Evolutionary conservation across 768 basidiomycete genomes (phyloP), one percentile per base, ranked within the genome.

Genomic region (Agrocybe praecox): DNA sequence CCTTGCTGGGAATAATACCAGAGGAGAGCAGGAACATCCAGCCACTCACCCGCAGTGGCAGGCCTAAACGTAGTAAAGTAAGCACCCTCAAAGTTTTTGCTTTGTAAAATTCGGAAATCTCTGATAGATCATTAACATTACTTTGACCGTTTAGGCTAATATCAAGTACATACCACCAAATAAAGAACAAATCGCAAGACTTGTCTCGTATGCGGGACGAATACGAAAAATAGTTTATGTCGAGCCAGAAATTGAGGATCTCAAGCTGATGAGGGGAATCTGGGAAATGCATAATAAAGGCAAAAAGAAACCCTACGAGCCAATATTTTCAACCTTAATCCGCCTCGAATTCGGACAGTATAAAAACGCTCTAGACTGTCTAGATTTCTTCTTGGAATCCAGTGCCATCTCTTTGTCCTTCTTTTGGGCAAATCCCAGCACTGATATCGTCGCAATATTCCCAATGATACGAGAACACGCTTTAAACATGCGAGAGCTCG

Each of bases 1-100:
- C 46, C 17, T 33, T 64, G 17, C 44, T 64, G 46, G 62, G 57
- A 46, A 62, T 53, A 14, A 32, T 64, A 34, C 59, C 62, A 2
- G n/a, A 26, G 19, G 19, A 36, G 12, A 32, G 44, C 19, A 53
- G 55, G 52, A 18, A n/a, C 1, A 56, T 57, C 7, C 8, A 40
- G 17, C 46, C 57, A 26, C 40, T 15, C 47, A 42, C 6, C 57
- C 49, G 19, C 17, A 51, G n/a, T n/a, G n/a, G n/a, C n/a, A n/a
- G n/a, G n/a, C n/a, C n/a, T n/a, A n/a, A n/a, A n/a, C n/a, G n/a
- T n/a, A n/a, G n/a, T n/a, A n/a, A n/a, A n/a, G 15, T 40, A 50
- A 49, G 36, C n/a, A 44, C 7, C 34, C 21, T 47, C 33, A 18
- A 11, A 18, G 22, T 22, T 29, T 22, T 51, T 51, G 24, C 18